Base-by-base conservation (phyloP, 345 rosid genomes). In the Salix viminalis region DNA sequence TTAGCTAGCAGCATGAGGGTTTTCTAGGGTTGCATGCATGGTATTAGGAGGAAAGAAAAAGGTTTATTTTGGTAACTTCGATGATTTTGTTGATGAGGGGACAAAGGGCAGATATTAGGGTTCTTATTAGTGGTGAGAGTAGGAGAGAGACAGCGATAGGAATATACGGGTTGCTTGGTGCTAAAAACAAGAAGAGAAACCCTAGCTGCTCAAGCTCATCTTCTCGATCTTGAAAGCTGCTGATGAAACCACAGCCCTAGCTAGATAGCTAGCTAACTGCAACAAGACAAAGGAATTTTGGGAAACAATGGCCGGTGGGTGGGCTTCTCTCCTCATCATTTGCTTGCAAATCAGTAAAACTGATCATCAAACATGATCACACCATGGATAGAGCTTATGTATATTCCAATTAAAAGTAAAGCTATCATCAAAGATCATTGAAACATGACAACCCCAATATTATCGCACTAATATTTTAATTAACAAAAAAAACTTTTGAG, bases 41-140 rank as follows among this genome's bases (percentile, higher is more conserved):
- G 77, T 37, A 10, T 13, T 60, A 64, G 68, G 74, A 79, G 82
- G 85, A 86, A 87, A 73, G 66, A 58, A 76, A 75, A 69, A 79
- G 73, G 76, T 78, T 58, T 39, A 32, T 72, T 64, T 77, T 86
- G 87, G 70, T 71, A 84, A 85, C 77, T 88, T 87, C 84, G 79
- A 89, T 86, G 84, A 85, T 81, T 89, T 88, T 88, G 91, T 85
- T 88, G 91, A 80, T 88, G 86, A 82, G 91, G 90, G 87, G 91
- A 88, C 91, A 88, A 50, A 67, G 73, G 85, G 87, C 92, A 80
- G 85, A 84, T 79, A 80, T 89, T 86, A 81, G 87, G 92, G 89
- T 50, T 78, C 26, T n/a, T 2, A 75, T 48, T 75, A 80, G 74
- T 79, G 84, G 85, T 85, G 79, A 83, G 5, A 24, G 77, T 72